These are phyloP conservation scores for Hanseniaspora valbyensis DNA, from an alignment of 805 yeast genomes.

Conservation along the genomic window DNA sequence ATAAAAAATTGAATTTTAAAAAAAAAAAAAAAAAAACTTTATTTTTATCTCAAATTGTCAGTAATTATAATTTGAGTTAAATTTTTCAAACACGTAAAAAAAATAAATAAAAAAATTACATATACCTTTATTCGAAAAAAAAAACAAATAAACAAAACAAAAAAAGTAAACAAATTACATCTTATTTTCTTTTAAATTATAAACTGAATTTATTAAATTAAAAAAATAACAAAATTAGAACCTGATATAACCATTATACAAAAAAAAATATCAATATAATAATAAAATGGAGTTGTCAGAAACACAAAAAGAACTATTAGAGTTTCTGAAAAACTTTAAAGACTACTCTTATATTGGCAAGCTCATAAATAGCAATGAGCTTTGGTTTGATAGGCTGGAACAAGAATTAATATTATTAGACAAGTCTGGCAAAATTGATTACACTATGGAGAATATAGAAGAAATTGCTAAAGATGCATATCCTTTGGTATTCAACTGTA, in stretches of 20 bases:
- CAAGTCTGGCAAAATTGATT: neutral
- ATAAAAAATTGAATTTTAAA: neutral
- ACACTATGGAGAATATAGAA: neutral
- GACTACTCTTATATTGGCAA: slow-evolving; percentile 12
- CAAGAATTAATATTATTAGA: slow-evolving; percentile 1
- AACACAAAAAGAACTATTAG: neutral
- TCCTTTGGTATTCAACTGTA: slow-evolving; percentile 5
- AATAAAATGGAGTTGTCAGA: neutral
- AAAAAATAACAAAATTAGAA: too few species aligned
- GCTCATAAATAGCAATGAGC: slow-evolving; percentile 5
- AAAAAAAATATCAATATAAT: neutral
- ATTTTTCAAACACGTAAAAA: neutral
- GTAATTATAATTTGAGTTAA: too few species aligned
- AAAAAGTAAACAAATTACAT: too few species aligned
- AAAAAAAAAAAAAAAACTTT: neutral
- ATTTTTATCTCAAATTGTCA: neutral
- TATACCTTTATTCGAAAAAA: too few species aligned
- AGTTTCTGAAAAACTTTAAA: neutral
- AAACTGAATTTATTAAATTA: too few species aligned
- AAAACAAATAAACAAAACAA: too few species aligned
- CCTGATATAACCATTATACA: too few species aligned
- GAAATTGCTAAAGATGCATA: neutral
- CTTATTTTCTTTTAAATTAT: too few species aligned
- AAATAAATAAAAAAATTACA: too few species aligned
- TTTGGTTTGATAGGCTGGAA: slow-evolving; percentile 9